A percentile compares a stretch with the other conserved stretches of the same genome.
phyloP scores from a whole-genome alignment of 345 rosid genomes.

The Aegle marmelos region DNA sequence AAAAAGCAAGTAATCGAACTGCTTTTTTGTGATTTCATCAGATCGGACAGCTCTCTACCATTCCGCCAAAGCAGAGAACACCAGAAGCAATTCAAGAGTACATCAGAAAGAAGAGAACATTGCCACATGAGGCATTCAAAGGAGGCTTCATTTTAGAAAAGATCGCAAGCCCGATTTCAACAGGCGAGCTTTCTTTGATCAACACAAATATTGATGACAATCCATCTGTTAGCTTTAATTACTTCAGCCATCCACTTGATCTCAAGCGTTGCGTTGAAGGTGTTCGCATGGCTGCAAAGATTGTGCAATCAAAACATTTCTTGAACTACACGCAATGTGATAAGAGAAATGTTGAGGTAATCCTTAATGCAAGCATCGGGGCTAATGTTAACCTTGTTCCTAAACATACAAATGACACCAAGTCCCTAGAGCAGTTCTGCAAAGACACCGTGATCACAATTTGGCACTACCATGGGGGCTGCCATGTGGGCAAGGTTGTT shows the following conservation, averaged over 20 bases:
- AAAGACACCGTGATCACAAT: conserved; percentile 89
- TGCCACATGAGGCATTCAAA: conserved; percentile 74
- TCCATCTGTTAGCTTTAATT: conserved; percentile 88
- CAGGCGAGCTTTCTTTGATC: conserved; percentile 63
- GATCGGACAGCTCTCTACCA: conserved; percentile 78
- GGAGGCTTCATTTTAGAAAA: conserved; percentile 97
- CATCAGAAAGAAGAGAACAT: conserved; percentile 44
- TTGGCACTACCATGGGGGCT: conserved; percentile 98
- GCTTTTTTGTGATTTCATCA: conserved; percentile 14
- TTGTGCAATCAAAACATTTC: conserved; percentile 62
- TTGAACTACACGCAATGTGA: conserved; percentile 55
- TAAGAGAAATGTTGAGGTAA: conserved; percentile 46
- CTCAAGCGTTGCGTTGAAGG: conserved; percentile 72
- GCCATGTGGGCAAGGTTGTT: conserved; percentile 84
- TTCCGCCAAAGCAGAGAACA: conserved; percentile 69
- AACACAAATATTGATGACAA: conserved; percentile 73
- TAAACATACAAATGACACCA: conserved; percentile 69
- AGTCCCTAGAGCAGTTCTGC: conserved; percentile 92
- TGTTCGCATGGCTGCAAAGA: conserved; percentile 51
- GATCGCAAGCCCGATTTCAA: conserved; percentile 63
- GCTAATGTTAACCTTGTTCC: conserved; percentile 87
- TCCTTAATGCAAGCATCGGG: conserved; percentile 61
- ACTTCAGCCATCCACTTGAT: conserved; percentile 76
- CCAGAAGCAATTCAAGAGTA: conserved; percentile 57
- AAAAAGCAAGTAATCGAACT: neutral